These are phyloP conservation scores for Kurtzmaniella fragi DNA, from an alignment of 805 yeast species.

Conservation along the genomic window DNA sequence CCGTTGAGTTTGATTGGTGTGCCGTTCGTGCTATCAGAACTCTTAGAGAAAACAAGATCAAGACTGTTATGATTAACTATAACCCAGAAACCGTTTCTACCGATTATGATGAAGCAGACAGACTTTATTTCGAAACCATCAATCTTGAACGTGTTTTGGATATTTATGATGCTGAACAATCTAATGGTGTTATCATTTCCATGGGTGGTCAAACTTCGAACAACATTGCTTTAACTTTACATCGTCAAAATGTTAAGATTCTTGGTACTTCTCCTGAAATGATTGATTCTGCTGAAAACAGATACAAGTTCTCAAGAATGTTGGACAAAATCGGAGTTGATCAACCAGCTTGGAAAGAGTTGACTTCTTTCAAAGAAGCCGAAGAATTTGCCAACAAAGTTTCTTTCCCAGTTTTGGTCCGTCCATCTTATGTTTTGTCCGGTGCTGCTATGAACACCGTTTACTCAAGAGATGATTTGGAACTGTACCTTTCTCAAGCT, in stretches of 20 bases:
- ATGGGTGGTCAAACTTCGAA: constrained; percentile 99
- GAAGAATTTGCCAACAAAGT: constrained; percentile 87
- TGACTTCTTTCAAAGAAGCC: constrained; percentile 89
- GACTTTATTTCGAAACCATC: constrained; percentile 93
- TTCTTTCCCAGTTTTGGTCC: constrained; percentile 89
- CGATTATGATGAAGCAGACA: constrained; percentile 96
- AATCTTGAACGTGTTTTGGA: constrained; percentile 91
- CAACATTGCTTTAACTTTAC: constrained; percentile 88
- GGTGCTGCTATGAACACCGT: constrained; percentile 99
- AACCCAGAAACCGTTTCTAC: constrained; percentile 99
- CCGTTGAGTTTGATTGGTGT: constrained; percentile 99
- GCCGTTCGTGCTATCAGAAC: constrained; percentile 97
- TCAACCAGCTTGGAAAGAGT: constrained; percentile 99
- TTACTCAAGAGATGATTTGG: constrained; percentile 83
- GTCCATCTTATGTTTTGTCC: constrained; percentile 95
- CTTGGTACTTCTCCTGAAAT: constrained; percentile 96
- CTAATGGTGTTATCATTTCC: constrained; percentile 88
- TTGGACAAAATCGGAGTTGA: constrained; percentile 94
- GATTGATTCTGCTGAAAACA: constrained; percentile 97
- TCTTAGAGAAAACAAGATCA: constrained; percentile 75
- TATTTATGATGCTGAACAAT: constrained; percentile 86
- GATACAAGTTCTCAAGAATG: constrained; percentile 97
- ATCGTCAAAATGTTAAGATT: constrained; percentile 91
- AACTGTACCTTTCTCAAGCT: constrained; percentile 84
- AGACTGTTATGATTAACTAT: constrained; percentile 95